Evolutionary conservation across 2,329 filamentous ascomycete species (phyloP).

Genomic region (Fusarium denticulatum): DNA sequence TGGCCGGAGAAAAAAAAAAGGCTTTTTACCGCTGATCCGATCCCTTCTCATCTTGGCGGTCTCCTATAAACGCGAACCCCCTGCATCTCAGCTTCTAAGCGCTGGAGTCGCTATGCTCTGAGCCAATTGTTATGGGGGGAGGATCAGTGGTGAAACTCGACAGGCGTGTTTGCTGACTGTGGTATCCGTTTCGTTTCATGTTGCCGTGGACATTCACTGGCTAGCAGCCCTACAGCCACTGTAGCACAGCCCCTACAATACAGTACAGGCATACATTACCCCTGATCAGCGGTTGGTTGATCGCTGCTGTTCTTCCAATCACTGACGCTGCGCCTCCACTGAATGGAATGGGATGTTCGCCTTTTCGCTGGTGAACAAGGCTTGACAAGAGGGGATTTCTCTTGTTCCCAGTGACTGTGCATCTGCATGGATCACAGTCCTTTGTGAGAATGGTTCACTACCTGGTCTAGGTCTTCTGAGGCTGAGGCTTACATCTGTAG

Average conservation of each 20-base stretch:
- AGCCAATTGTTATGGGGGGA: not conserved
- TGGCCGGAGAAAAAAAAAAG: not conserved
- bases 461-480: conserved; percentile 4
- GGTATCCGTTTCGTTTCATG: conserved; percentile 24
- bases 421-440: conserved; percentile 9
- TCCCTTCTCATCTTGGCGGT: conserved; percentile 14
- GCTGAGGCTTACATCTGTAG: conserved; percentile 25
- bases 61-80: conserved; percentile 21
- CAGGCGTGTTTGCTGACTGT: conserved; percentile 1
- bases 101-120: not conserved
- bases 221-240: conserved; percentile 12
- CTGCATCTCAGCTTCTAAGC: conserved; percentile 5
- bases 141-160: conserved; percentile 16
- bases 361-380: conserved; percentile 6
- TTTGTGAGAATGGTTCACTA: conserved; percentile 9
- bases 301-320: conserved; percentile 15
- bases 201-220: conserved; percentile 7
- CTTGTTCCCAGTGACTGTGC: conserved; percentile 1
- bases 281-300: not conserved
- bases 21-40: conserved; percentile 3
- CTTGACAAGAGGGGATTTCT: not conserved
- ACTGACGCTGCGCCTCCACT: conserved; percentile 25
- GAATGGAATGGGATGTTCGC: not conserved
- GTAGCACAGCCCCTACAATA: conserved; percentile 23
- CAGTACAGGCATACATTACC: not conserved